Evolutionary conservation across 108 stramenopile genomes (phyloP).

Genomic region (Aurantiochytrium sp.): DNA sequence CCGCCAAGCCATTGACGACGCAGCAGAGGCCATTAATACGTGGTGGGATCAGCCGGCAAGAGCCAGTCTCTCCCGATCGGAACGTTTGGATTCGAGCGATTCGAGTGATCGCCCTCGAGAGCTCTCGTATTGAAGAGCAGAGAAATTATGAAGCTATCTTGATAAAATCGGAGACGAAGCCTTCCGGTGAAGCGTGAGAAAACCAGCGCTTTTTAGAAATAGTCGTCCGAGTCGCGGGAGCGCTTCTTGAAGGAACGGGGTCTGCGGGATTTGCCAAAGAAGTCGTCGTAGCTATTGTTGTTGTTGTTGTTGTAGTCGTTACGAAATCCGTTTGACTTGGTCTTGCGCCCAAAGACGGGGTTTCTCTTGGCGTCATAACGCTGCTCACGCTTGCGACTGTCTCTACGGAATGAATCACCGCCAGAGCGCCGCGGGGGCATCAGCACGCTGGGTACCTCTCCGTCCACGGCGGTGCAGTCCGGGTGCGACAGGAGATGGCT

Average conservation of each 20-base stretch:
- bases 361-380: neutral
- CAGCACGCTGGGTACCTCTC: neutral
- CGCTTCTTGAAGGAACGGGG: too few species aligned
- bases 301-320: neutral
- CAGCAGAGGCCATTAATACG: neutral
- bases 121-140: too few species aligned
- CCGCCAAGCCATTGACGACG: neutral
- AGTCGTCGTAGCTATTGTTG: too few species aligned
- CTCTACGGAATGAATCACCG: neutral
- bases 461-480: neutral
- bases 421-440: neutral
- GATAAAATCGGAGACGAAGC: neutral
- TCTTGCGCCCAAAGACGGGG: neutral
- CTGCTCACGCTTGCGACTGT: neutral
- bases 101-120: neutral
- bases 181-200: neutral
- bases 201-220: neutral
- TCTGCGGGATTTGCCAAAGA: too few species aligned
- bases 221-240: too few species aligned
- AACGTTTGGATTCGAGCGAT: neutral
- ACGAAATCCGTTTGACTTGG: neutral
- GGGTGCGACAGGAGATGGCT: neutral
- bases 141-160: too few species aligned
- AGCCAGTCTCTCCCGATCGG: neutral
- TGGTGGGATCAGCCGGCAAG: neutral